Evolutionary conservation across 2,329 filamentous ascomycete genomes (phyloP), one percentile per base, ranked within the genome.

Genomic region (Fusarium protoensiforme): DNA sequence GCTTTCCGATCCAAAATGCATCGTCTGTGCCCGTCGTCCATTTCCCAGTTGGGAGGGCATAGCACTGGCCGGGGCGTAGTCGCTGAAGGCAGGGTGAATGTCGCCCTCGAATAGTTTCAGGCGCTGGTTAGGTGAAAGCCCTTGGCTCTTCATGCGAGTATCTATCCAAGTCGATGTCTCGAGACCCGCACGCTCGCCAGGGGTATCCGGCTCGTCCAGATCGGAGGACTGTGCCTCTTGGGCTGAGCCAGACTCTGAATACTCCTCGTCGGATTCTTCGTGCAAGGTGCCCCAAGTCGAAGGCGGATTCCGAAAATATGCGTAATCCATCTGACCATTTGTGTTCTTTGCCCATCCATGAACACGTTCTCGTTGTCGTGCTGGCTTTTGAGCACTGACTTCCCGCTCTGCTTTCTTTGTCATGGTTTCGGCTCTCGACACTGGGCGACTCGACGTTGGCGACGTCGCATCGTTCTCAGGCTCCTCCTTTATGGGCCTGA

Each of bases 51-150:
- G 27, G 13, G 11, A 31, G 29, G 53, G 64, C 18, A 54, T 24
- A 16, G 53, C 35, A 33, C 56, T 72, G 18, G 11, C 20, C 10
- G 64, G 43, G 16, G 38, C 36, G 53, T 66, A 78, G 43, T 77
- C 72, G 29, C 72, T 68, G 11, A 78, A 59, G 9, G 64, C 69
- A n/a, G 72, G 69, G 16, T 77, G 72, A 29, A 72, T 54, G n/a
- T 71, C 60, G 3, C 66, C 35, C 57, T 59, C 65, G 53, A 62
- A 67, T 35, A 67, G 38, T 38, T 67, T n/a, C 36, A 43, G 58
- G 31, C 67, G 68, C 53, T 75, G 58, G 18, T 70, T 51, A 4
- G 33, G 14, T 14, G 64, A 59, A 6, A 76, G 29, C 3, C 73
- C 68, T 38, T 63, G 65, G 5, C 38, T 18, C 20, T 69, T 67